Conservation (phyloP, 805 yeast species). For the Pichia paraexigua region DNA sequence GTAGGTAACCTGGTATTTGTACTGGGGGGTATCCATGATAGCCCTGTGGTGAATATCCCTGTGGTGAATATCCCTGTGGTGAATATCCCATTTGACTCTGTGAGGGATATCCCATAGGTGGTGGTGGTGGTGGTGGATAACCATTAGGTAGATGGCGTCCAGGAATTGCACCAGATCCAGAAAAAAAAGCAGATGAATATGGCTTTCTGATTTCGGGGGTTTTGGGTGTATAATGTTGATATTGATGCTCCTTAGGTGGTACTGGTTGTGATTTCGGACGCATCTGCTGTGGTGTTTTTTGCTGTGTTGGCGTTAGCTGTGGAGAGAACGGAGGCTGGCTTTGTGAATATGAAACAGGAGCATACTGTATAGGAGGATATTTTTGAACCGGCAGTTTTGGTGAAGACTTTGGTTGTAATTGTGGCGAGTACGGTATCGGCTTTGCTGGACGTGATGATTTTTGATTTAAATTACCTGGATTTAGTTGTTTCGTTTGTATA, state of each 20-base stretch:
- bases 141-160: background rate
- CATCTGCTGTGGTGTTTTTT: background rate
- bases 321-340: background rate
- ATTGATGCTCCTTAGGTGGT: background rate
- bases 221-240: background rate
- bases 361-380: background rate
- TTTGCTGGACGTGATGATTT: background rate
- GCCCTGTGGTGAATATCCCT: background rate
- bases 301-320: background rate
- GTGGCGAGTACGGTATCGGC: background rate
- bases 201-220: background rate
- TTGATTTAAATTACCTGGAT: background rate
- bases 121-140: background rate
- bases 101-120: background rate
- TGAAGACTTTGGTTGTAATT: background rate
- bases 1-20: background rate
- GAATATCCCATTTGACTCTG: background rate
- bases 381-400: background rate
- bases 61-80: conserved; percentile 1
- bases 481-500: background rate
- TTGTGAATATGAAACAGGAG: background rate
- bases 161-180: background rate
- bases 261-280: background rate
- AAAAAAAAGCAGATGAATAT: background rate
- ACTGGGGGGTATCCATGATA: background rate